Base-by-base conservation (phyloP, 257 asterid species). In the Thymus quinquecostatus region DNA sequence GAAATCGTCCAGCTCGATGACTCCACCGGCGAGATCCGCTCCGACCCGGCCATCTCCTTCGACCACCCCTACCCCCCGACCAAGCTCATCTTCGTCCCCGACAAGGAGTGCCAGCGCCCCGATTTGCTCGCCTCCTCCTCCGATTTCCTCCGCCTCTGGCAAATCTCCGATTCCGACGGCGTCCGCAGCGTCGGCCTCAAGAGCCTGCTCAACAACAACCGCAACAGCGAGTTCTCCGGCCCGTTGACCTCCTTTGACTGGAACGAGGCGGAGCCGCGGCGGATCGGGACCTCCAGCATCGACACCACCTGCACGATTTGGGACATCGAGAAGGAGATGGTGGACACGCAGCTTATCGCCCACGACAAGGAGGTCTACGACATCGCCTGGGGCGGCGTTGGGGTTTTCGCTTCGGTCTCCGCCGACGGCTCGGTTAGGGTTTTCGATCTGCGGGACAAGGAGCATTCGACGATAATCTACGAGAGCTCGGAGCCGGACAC, bases 351-450 rank as follows among this genome's bases (percentile, higher is more conserved):
- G 83, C 83, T 93, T 5, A 93, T 93, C 41, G 98, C 98, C 2
- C 98, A 93, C 73, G 99, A 94, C 72, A 94, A 94, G 88, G 99
- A 94, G 96, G 99, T 94, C 29, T 91, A 89, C 68, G 99, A 94
- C 57, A 94, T 94, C 6, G 97, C 99, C 3, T 94, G 99, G 99
- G 99, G 98, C 5, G 98, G 98, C 8, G 99, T 88, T 54, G 97
- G 98, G 53, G 98, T 94, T 67, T 94, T 94, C 58, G 99, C 99
- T 0, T 89, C 96, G 2, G 99, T 94, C 56, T 94, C 97, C 0
- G 99, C 98, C 0, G 97, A 94, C 67, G 99, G 99, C 3, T 89
- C 96, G 1, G 99, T 94, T 68, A 89, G 99, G 92, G 98, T 94
- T 66, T 94, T 94, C 62, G 98, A 94, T 74, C 87, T 94, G 6